These are phyloP conservation scores for Porphyrellus cyaneotinctus DNA, from an alignment of 768 basidiomycete genomes.

Conservation along the genomic window DNA sequence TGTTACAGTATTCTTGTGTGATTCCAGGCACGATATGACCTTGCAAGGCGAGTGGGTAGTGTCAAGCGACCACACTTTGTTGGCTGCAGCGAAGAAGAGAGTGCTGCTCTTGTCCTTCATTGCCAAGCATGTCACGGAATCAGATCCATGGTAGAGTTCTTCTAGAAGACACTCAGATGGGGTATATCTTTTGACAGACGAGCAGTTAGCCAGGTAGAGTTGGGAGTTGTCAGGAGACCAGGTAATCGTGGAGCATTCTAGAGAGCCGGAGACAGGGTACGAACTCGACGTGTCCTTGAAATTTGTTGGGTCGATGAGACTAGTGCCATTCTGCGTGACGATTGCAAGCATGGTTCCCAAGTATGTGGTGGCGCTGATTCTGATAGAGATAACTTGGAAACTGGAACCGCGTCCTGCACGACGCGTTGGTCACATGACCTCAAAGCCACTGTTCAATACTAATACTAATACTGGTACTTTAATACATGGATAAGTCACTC, in stretches of 20 bases:
- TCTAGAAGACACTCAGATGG: constrained; percentile 41
- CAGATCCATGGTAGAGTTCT: constrained; percentile 37
- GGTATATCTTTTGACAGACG: constrained; percentile 52
- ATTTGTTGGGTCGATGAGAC: constrained; percentile 42
- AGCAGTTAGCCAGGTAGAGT: constrained; percentile 50
- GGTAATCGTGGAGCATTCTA: constrained; percentile 25
- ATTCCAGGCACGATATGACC: constrained; percentile 45
- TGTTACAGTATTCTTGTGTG: constrained; percentile 48
- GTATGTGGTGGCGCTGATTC: not conserved
- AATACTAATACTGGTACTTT: no score
- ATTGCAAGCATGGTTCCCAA: constrained; percentile 55
- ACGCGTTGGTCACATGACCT: constrained; percentile 27
- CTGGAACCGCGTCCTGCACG: constrained; percentile 13
- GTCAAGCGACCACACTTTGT: constrained; percentile 51
- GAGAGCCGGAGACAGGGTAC: constrained; percentile 35
- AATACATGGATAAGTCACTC: no score
- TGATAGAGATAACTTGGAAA: not conserved
- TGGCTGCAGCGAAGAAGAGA: constrained; percentile 45
- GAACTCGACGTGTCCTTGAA: constrained; percentile 45
- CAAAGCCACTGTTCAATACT: no score
- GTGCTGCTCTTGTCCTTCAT: constrained; percentile 35
- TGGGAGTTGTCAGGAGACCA: constrained; percentile 58
- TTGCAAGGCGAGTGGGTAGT: constrained; percentile 36
- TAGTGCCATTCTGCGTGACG: constrained; percentile 45
- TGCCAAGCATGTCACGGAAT: constrained; percentile 29